These are phyloP conservation scores for Aspergillus sp. DNA, from an alignment of 2,329 filamentous ascomycete genomes.

Conservation along the genomic window DNA sequence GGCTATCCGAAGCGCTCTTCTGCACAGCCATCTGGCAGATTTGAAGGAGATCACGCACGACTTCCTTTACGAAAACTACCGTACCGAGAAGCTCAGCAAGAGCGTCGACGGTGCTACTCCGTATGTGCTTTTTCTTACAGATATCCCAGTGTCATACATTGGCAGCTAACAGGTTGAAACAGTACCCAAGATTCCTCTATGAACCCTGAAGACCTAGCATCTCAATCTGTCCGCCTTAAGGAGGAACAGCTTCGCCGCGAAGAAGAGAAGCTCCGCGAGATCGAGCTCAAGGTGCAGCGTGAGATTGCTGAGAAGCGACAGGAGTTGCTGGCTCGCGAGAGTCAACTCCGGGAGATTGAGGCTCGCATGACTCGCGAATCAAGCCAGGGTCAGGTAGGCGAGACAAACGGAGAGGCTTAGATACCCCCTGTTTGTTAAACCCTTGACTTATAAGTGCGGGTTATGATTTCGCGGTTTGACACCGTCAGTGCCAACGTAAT, in stretches of 20 bases:
- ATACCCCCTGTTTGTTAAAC: slow-evolving; percentile 17
- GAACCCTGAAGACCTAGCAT: slow-evolving; percentile 95
- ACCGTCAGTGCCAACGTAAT: slow-evolving; percentile 33
- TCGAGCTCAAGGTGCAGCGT: slow-evolving; percentile 98
- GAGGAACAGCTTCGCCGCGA: slow-evolving; percentile 98
- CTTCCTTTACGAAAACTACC: slow-evolving; percentile 99
- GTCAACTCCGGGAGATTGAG: slow-evolving; percentile 97
- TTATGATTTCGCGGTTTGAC: slow-evolving; percentile 26
- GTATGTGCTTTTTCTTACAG: slow-evolving; percentile 54
- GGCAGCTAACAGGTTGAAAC: slow-evolving; percentile 22
- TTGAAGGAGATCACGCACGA: slow-evolving; percentile 99
- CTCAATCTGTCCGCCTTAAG: slow-evolving; percentile 97
- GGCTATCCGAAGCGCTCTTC: slow-evolving; percentile 89
- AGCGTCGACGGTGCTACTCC: slow-evolving; percentile 86
- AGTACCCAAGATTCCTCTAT: slow-evolving; percentile 69
- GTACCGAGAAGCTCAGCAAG: slow-evolving; percentile 99
- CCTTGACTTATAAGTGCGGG: neutral
- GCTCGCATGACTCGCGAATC: slow-evolving; percentile 91
- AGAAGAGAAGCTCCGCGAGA: slow-evolving; percentile 99
- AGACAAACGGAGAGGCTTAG: slow-evolving; percentile 34
- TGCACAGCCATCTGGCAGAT: slow-evolving; percentile 97
- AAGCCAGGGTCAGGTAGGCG: slow-evolving; percentile 38
- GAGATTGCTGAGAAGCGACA: slow-evolving; percentile 99
- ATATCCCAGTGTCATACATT: too few relatives aligned
- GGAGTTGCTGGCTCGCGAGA: slow-evolving; percentile 94